Conservation (phyloP, 495 filamentous ascomycete genomes). For the Sphaerosporella brunnea region DNA sequence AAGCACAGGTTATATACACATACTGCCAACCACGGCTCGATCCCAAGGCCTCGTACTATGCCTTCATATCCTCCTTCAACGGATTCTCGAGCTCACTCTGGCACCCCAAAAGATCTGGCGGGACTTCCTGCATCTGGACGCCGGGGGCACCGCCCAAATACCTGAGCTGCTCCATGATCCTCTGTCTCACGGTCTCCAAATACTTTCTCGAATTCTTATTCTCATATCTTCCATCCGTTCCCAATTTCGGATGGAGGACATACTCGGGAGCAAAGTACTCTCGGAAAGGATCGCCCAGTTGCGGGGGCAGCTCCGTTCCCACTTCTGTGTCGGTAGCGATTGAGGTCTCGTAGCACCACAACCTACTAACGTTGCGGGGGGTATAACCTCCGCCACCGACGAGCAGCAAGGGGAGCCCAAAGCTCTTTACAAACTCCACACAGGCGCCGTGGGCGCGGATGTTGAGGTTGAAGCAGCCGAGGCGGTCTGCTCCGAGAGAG, state of each 20-base stretch:
- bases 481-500: conserved; percentile 77
- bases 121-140: conserved; percentile 67
- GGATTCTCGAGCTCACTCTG: conserved; percentile 27
- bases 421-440: conserved; percentile 66
- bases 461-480: conserved; percentile 93
- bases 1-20: too few species aligned
- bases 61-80: conserved; percentile 2
- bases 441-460: conserved; percentile 84
- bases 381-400: conserved; percentile 95
- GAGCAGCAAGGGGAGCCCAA: conserved; percentile 62
- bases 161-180: conserved; percentile 66
- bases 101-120: conserved; percentile 53
- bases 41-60: neutral
- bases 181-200: conserved; percentile 51
- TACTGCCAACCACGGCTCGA: too few species aligned
- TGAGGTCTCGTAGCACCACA: conserved; percentile 84
- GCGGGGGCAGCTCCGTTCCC: conserved; percentile 50
- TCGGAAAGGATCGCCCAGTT: conserved; percentile 46
- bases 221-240: conserved; percentile 46
- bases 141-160: conserved; percentile 74
- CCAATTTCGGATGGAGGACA: conserved; percentile 58
- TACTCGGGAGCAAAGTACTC: conserved; percentile 65
- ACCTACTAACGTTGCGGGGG: conserved; percentile 86
- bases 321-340: conserved; percentile 44
- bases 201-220: conserved; percentile 68